A percentile compares a stretch with the other conserved stretches of the same genome.
phyloP scores from a whole-genome alignment of 768 basidiomycete genomes.

The Stropharia rugosoannulata region DNA sequence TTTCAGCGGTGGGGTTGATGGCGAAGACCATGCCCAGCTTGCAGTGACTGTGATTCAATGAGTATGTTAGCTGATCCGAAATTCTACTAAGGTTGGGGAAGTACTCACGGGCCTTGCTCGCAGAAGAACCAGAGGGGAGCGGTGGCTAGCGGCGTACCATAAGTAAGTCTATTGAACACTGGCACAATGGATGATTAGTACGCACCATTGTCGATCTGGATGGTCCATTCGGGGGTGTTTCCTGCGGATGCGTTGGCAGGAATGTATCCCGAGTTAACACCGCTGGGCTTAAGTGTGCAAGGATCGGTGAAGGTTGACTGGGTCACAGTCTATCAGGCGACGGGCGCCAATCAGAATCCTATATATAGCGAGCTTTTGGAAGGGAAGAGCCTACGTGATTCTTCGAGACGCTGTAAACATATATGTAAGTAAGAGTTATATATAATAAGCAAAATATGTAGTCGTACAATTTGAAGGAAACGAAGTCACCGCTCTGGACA shows the following conservation, averaged over 20 bases:
- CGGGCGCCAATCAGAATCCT: neutral
- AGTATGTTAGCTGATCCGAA: neutral
- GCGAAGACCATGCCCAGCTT: conserved; percentile 55
- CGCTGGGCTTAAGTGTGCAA: conserved; percentile 29
- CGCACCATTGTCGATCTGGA: conserved; percentile 31
- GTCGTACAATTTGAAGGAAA: conserved; percentile 48
- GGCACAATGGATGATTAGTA: neutral
- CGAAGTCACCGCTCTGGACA: conserved; percentile 34
- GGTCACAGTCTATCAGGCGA: conserved; percentile 31
- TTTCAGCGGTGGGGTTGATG: conserved; percentile 46
- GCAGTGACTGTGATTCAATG: conserved; percentile 37
- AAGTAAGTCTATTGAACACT: neutral
- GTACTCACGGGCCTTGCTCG: conserved; percentile 32
- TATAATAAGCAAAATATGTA: neutral
- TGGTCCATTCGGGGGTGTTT: conserved; percentile 32
- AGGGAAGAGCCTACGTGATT: conserved; percentile 31
- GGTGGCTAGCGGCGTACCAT: conserved; percentile 18
- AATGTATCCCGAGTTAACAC: conserved; percentile 47
- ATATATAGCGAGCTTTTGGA: neutral
- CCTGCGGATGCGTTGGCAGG: conserved; percentile 36
- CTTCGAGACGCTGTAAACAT: conserved; percentile 29
- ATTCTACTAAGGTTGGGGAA: neutral
- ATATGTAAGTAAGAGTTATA: neutral
- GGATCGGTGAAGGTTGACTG: conserved; percentile 39
- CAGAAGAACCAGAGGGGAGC: conserved; percentile 60